Conservation (phyloP, 2,329 filamentous ascomycete species). For the Diaporthe citrichinensis region DNA sequence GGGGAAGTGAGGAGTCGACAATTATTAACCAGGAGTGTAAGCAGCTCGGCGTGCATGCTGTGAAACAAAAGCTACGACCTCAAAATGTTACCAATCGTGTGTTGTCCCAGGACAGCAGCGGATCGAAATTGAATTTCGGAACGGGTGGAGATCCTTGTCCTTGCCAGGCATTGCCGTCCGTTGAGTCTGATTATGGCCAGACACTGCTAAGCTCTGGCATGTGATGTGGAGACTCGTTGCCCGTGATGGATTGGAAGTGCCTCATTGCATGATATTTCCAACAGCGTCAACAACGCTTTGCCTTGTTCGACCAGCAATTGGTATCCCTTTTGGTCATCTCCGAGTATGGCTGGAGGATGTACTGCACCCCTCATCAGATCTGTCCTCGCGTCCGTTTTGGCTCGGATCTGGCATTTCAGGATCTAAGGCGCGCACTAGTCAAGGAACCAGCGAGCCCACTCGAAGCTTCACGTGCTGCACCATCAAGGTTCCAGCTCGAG, state of each 20-base stretch:
- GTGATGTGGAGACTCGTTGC: neutral
- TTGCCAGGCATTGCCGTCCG: neutral
- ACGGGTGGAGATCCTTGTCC: neutral
- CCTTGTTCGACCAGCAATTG: too few relatives aligned
- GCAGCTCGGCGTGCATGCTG: conserved; percentile 26
- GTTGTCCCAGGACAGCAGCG: neutral
- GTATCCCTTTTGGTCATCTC: neutral
- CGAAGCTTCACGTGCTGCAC: conserved; percentile 20
- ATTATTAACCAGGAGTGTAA: neutral
- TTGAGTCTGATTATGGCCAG: neutral
- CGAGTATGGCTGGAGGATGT: too few relatives aligned
- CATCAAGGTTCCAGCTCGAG: conserved; percentile 1
- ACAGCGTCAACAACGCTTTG: neutral
- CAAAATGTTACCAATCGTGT: neutral
- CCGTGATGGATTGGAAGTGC: neutral
- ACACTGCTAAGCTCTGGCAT: neutral
- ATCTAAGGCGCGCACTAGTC: neutral
- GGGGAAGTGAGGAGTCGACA: conserved; percentile 20
- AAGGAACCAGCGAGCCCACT: neutral
- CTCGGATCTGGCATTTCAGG: conserved; percentile 26
- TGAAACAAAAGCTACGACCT: conserved; percentile 11
- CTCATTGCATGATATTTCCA: neutral
- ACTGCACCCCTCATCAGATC: neutral
- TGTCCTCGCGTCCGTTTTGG: neutral
- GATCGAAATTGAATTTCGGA: neutral